Base-by-base conservation (phyloP, 2,329 filamentous ascomycete genomes). In the Ascocoryne sarcoides region DNA sequence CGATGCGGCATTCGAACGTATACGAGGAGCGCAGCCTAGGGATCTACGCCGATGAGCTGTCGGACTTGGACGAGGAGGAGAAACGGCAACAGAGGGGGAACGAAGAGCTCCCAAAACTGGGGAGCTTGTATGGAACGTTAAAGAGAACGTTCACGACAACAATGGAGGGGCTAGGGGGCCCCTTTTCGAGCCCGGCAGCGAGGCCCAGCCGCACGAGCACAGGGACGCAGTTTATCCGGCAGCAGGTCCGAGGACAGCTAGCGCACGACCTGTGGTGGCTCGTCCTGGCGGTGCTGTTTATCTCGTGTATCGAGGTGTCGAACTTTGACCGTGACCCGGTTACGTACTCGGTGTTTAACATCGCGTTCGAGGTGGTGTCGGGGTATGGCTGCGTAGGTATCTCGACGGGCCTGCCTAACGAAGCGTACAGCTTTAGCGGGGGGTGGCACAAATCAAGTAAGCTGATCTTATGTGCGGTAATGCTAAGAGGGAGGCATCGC, bases 11-110 rank as follows among this genome's bases (percentile, higher is more conserved):
- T 54, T 81, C 79, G 23, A 84, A 84, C 52, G 74, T 82, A 19
- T 84, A 84, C 53, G 79, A 84, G 55, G 79, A 85, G 52, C 67
- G 76, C 4, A 79, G 75, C 0, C 64, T 84, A 2, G 79, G 79
- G 0, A 70, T 80, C 18, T 75, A 78, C 42, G 60, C 56, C 14
- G 39, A 47, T 8, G 42, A 47, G 14, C 16, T 10, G 32, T 19
- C 32, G 5, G 32, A 12, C 10, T 5, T n/a, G 8, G 19, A 19
- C 10, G 15, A 17, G n/a, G 32, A 35, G 20, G 20, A 26, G 10
- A 20, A 26, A 12, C 7, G 12, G 12, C 7, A 26, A 26, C 7
- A 26, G 12, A 12, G 12, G 23, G 12, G 12, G 14, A 23, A 29
- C 9, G 42, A 40, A 23, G 12, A 26, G 23, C 23, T 12, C 12